Evolutionary conservation across 1,284 basidiomycete species (phyloP).

Genomic region (Phylloboletellus chloephorus): DNA sequence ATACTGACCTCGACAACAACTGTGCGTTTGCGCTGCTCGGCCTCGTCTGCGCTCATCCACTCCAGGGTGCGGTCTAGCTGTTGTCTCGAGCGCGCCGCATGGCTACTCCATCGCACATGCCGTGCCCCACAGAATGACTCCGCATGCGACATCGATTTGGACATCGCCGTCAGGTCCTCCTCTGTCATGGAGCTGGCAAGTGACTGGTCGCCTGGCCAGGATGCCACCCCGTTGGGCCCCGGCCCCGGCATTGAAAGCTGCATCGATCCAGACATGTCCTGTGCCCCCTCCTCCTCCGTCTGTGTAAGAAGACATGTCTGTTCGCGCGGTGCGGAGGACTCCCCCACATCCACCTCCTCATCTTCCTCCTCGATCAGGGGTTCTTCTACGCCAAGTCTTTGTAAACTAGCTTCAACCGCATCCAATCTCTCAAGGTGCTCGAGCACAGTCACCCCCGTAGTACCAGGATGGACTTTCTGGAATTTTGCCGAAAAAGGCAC

Average conservation of each 20-base stretch:
- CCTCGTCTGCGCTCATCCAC: slow-evolving; percentile 57
- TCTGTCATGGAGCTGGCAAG: slow-evolving; percentile 54
- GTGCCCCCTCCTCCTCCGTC: slow-evolving; percentile 17
- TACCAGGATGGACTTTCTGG: slow-evolving; percentile 72
- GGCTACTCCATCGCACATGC: slow-evolving; percentile 45
- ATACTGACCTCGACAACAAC: slow-evolving; percentile 68
- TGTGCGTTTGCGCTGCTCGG: slow-evolving; percentile 45
- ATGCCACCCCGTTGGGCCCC: slow-evolving; percentile 43
- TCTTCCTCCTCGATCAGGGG: slow-evolving; percentile 46
- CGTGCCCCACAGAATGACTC: slow-evolving; percentile 35
- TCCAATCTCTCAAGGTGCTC: slow-evolving; percentile 79
- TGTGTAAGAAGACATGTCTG: slow-evolving; percentile 22
- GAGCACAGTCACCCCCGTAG: slow-evolving; percentile 71
- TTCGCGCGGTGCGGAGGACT: slow-evolving; percentile 34
- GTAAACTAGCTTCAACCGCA: slow-evolving; percentile 71
- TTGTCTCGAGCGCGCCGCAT: slow-evolving; percentile 22
- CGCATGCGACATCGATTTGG: slow-evolving; percentile 66
- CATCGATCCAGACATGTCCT: slow-evolving; percentile 34
- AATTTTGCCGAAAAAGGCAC: slow-evolving; percentile 77
- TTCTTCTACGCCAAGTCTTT: slow-evolving; percentile 59
- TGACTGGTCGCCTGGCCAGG: slow-evolving; percentile 48
- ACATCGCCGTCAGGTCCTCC: slow-evolving; percentile 67
- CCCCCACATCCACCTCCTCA: slow-evolving; percentile 49
- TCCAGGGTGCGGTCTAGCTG: slow-evolving; percentile 48
- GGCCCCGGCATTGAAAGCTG: slow-evolving; percentile 45